A percentile compares a stretch with the other conserved stretches of the same genome.
Evolutionary conservation across 495 filamentous ascomycete genomes (phyloP).

Genomic region (Aspergillus affinis): DNA sequence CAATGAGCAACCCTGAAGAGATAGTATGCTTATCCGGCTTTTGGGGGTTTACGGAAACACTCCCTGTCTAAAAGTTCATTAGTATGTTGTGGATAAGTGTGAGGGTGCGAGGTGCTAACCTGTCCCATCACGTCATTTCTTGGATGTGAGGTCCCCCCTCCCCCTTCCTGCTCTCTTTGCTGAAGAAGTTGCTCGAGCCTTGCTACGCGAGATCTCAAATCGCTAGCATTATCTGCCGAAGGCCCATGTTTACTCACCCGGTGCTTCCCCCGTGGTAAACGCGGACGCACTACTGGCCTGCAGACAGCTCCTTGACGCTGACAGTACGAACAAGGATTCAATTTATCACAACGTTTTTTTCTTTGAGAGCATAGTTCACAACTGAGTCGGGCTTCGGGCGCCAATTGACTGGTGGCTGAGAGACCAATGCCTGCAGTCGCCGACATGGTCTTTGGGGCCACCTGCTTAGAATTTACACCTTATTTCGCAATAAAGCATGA

Average conservation of each 20-base stretch:
- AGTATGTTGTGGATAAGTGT: neutral
- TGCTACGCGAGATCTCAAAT: slow-evolving; percentile 14
- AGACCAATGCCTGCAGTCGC: neutral
- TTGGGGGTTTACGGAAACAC: neutral
- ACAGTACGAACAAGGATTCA: slow-evolving; percentile 68
- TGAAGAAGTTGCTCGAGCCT: neutral
- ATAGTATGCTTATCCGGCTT: neutral
- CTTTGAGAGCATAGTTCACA: slow-evolving; percentile 37
- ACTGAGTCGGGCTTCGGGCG: slow-evolving; percentile 30
- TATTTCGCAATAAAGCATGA: no score
- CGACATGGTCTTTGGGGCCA: neutral
- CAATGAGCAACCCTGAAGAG: neutral
- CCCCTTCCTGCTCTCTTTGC: neutral
- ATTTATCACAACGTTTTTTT: slow-evolving; percentile 75
- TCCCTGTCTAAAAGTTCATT: neutral
- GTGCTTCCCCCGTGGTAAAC: slow-evolving; percentile 43
- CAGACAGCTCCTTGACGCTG: slow-evolving; percentile 60
- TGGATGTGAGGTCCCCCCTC: neutral
- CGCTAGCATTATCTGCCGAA: slow-evolving; percentile 3
- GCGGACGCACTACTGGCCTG: slow-evolving; percentile 37
- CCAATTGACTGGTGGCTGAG: slow-evolving; percentile 11
- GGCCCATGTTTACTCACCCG: slow-evolving; percentile 29
- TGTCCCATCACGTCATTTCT: neutral
- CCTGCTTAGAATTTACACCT: no score
- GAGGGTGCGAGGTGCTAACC: neutral